phyloP scores from a whole-genome alignment of 306 rosid species.

The Carpinus viminea region DNA sequence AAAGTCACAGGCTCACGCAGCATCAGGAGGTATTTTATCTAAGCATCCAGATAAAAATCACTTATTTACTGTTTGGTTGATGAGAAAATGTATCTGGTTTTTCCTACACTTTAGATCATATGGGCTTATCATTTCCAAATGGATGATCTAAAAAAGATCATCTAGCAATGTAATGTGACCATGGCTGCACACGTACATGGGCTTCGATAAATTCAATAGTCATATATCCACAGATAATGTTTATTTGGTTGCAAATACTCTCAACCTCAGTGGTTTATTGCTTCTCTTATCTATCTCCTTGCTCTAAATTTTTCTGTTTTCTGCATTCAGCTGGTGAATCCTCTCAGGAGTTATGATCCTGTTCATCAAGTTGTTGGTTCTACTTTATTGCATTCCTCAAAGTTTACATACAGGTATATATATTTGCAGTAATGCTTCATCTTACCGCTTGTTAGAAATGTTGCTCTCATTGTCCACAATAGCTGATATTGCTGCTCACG shows the following conservation, averaged over 20 bases:
- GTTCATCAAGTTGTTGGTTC: conserved; percentile 55
- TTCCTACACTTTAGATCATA: background rate
- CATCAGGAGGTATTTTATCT: conserved; percentile 67
- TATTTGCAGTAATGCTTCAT: background rate
- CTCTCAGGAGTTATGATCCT: conserved; percentile 49
- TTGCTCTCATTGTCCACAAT: conserved; percentile 16
- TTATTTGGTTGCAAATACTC: background rate
- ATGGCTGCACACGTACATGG: background rate
- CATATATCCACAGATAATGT: background rate
- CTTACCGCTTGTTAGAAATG: conserved; percentile 6
- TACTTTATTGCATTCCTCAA: conserved; percentile 68
- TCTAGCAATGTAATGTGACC: background rate
- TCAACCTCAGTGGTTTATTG: background rate
- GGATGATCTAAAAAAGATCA: background rate
- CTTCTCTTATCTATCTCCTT: background rate
- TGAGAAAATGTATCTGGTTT: conserved; percentile 1
- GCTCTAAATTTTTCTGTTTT: conserved; percentile 13
- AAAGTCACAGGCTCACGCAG: conserved; percentile 58
- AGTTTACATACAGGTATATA: conserved; percentile 69
- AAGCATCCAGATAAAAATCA: background rate
- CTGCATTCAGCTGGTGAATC: conserved; percentile 52
- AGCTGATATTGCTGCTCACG: background rate
- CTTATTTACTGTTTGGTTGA: background rate
- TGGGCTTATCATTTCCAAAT: conserved; percentile 2
- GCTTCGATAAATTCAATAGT: background rate